These are phyloP conservation scores for Penicillium bovifimosum DNA, from an alignment of 495 filamentous ascomycete genomes.

Conservation along the genomic window DNA sequence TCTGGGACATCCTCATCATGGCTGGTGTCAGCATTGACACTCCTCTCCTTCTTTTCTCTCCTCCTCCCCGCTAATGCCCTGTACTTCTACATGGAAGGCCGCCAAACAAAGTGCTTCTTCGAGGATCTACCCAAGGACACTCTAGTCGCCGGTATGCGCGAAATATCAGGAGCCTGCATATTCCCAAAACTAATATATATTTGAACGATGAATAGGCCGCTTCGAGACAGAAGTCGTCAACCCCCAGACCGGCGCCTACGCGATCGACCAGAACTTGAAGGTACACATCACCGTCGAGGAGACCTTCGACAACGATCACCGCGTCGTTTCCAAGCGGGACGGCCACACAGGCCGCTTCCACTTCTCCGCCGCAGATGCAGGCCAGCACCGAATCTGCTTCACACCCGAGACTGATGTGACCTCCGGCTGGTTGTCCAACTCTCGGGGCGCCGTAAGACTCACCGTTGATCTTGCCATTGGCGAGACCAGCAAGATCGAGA, in stretches of 20 bases:
- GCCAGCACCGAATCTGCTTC: constrained; percentile 93
- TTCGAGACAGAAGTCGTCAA: constrained; percentile 81
- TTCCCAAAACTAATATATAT: neutral
- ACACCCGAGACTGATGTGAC: constrained; percentile 62
- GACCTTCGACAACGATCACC: constrained; percentile 97
- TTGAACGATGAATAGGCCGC: constrained; percentile 49
- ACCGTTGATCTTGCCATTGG: constrained; percentile 91
- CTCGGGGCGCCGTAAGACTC: constrained; percentile 71
- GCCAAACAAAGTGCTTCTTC: constrained; percentile 74
- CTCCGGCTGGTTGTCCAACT: constrained; percentile 63
- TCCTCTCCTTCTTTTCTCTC: constrained; percentile 40
- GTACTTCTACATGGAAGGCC: constrained; percentile 93
- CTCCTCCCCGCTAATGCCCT: constrained; percentile 67
- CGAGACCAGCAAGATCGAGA: constrained; percentile 91
- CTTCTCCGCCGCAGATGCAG: constrained; percentile 89
- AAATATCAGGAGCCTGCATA: neutral
- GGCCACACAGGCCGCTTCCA: constrained; percentile 78
- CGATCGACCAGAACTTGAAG: constrained; percentile 63
- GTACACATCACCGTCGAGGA: constrained; percentile 93
- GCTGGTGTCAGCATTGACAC: constrained; percentile 32
- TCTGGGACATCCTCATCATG: constrained; percentile 35
- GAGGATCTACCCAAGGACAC: constrained; percentile 98
- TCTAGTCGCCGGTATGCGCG: constrained; percentile 71
- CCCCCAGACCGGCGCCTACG: constrained; percentile 54
- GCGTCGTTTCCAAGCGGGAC: constrained; percentile 82